phyloP scores from a whole-genome alignment of 108 stramenopile genomes.

The Nitzschia palea region DNA sequence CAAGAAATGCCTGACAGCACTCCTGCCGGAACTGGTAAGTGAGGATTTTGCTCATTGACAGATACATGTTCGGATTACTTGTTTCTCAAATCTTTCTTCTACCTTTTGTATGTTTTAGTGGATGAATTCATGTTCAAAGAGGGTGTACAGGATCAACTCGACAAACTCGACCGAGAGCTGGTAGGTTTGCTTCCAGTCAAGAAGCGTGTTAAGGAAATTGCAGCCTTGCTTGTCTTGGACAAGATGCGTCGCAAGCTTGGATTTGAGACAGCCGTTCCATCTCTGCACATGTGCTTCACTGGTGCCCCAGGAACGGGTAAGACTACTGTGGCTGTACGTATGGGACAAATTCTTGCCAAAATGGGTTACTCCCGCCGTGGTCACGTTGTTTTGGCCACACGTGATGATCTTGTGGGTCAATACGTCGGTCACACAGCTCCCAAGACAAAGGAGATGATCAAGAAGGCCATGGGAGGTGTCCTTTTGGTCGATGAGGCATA shows the following conservation, averaged over 20 bases:
- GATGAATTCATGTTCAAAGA: conserved; percentile 99
- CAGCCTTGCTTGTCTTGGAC: conserved; percentile 95
- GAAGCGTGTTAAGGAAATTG: conserved; percentile 95
- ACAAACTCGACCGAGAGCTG: conserved; percentile 93
- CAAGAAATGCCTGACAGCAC: conserved; percentile 87
- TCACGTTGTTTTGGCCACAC: conserved; percentile 96
- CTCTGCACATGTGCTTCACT: conserved; percentile 97
- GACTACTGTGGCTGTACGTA: conserved; percentile 97
- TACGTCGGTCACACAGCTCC: conserved; percentile 99
- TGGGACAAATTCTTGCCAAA: conserved; percentile 98
- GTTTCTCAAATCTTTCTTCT: background rate
- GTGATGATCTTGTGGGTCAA: conserved; percentile 98
- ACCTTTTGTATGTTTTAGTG: conserved; percentile 40
- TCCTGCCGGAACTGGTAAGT: conserved; percentile 89
- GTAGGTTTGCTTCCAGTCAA: conserved; percentile 94
- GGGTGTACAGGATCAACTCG: conserved; percentile 95
- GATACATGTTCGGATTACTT: background rate
- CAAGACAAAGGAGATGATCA: conserved; percentile 99
- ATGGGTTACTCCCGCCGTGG: conserved; percentile 98
- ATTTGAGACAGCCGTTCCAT: conserved; percentile 96
- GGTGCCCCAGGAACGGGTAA: conserved; percentile 98
- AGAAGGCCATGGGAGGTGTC: conserved; percentile 95
- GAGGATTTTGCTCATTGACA: background rate
- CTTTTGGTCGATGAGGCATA: conserved; percentile 99
- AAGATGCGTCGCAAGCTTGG: conserved; percentile 98